Conservation (phyloP, 805 yeast species). For the Teunomyces panamensis region DNA sequence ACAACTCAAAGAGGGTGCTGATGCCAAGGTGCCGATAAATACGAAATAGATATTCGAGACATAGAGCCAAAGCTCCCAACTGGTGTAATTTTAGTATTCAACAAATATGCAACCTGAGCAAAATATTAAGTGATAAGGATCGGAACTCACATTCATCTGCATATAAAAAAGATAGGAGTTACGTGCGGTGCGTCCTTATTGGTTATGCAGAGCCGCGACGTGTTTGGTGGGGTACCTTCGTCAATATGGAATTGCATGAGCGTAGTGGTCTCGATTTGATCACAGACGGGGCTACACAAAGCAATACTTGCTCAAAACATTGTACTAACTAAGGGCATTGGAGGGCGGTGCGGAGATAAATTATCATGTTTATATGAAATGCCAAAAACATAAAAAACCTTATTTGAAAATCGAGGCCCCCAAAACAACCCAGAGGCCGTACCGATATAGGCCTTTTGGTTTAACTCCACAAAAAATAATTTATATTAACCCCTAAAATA, state of each 20-base stretch:
- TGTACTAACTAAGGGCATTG: not conserved
- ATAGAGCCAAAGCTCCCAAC: not conserved
- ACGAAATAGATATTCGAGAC: not conserved
- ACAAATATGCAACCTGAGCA: not conserved
- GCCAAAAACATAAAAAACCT: not conserved
- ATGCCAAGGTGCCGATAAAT: too few relatives aligned
- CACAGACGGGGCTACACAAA: too few relatives aligned
- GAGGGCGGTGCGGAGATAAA: not conserved
- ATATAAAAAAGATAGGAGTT: not conserved
- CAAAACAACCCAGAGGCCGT: not conserved
- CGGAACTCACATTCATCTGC: not conserved
- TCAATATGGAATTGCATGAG: too few relatives aligned
- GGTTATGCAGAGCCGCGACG: too few relatives aligned
- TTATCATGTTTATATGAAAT: not conserved
- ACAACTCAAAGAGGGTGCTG: constrained; percentile 6
- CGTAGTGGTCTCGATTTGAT: too few relatives aligned
- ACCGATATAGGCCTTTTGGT: not conserved
- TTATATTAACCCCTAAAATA: not conserved
- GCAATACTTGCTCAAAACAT: too few relatives aligned
- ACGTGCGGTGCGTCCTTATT: too few relatives aligned
- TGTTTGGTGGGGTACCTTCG: too few relatives aligned
- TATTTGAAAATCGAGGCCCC: not conserved
- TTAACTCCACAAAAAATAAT: not conserved
- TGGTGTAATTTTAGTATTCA: not conserved
- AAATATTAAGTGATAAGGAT: not conserved